Evolutionary conservation across 768 basidiomycete species (phyloP).

Genomic region (Amanita jacksonii): DNA sequence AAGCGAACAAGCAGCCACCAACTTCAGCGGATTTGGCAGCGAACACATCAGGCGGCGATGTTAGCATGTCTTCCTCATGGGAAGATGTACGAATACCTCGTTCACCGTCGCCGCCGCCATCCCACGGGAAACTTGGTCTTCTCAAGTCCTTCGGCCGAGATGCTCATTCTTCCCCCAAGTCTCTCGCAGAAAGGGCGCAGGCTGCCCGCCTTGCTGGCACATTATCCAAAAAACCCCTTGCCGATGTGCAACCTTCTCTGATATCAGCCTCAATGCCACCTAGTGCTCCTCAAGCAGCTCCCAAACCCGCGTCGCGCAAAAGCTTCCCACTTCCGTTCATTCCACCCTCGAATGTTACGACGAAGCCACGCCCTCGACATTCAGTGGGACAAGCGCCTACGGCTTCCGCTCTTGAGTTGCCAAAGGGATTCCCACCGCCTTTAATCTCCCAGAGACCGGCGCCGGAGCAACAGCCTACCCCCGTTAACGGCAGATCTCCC

Average conservation of each 20-base stretch:
- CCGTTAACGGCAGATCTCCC: slow-evolving; percentile 13
- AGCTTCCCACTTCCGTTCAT: slow-evolving; percentile 15
- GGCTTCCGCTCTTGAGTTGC: slow-evolving; percentile 13
- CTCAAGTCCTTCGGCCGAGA: slow-evolving; percentile 19
- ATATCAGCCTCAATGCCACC: slow-evolving; percentile 13
- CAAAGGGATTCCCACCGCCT: slow-evolving; percentile 18
- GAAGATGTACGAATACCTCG: slow-evolving; percentile 38
- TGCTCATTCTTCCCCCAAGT: slow-evolving; percentile 13
- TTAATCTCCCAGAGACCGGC: slow-evolving; percentile 21
- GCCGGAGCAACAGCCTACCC: slow-evolving; percentile 18
- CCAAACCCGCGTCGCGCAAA: slow-evolving; percentile 19
- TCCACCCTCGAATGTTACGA: not conserved
- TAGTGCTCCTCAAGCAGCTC: slow-evolving; percentile 8
- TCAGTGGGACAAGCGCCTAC: not conserved
- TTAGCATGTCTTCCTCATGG: slow-evolving; percentile 50
- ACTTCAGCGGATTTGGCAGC: slow-evolving; percentile 1
- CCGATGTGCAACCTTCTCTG: slow-evolving; percentile 14
- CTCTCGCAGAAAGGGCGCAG: slow-evolving; percentile 22
- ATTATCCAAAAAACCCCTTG: slow-evolving; percentile 14
- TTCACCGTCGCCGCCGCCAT: slow-evolving; percentile 3
- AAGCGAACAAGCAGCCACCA: slow-evolving; percentile 12
- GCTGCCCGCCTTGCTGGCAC: slow-evolving; percentile 28
- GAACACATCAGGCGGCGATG: slow-evolving; percentile 17
- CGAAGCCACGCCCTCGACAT: not conserved
- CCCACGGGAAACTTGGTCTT: slow-evolving; percentile 14